Evolutionary conservation across 257 asterid genomes (phyloP).

Genomic region (Knoxia roxburghii): DNA sequence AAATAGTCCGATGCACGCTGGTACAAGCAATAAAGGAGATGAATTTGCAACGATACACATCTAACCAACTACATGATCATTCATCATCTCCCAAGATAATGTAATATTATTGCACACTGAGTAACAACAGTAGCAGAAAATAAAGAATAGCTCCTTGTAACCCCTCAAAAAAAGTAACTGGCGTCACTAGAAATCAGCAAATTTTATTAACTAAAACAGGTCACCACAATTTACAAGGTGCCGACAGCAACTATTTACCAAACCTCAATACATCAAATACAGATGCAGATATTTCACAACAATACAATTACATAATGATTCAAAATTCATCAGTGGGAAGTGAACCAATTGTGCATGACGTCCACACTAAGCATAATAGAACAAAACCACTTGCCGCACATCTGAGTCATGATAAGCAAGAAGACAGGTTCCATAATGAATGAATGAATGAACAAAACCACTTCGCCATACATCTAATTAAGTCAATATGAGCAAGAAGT

Average conservation of each 20-base stretch:
- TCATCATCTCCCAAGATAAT: neutral
- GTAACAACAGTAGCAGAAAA: neutral
- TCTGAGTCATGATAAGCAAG: neutral
- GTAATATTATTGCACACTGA: neutral
- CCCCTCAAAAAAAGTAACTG: neutral
- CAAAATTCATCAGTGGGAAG: neutral
- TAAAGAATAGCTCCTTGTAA: neutral
- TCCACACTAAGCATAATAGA: neutral
- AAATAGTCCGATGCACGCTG: slow-evolving; percentile 91
- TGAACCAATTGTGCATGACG: neutral
- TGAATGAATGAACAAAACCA: too few species aligned
- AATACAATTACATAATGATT: neutral
- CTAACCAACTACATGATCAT: neutral
- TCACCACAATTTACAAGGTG: neutral
- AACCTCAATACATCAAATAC: neutral
- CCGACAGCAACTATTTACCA: neutral
- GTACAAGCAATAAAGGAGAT: slow-evolving; percentile 15
- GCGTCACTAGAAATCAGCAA: neutral
- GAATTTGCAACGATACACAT: neutral
- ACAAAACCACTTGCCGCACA: neutral
- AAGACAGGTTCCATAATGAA: too few species aligned
- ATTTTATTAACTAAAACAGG: neutral
- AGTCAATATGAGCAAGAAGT: too few species aligned
- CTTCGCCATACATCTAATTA: too few species aligned
- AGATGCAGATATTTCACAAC: neutral